Conservation (phyloP, 2,329 filamentous ascomycete species). For the Onygena corvina region DNA sequence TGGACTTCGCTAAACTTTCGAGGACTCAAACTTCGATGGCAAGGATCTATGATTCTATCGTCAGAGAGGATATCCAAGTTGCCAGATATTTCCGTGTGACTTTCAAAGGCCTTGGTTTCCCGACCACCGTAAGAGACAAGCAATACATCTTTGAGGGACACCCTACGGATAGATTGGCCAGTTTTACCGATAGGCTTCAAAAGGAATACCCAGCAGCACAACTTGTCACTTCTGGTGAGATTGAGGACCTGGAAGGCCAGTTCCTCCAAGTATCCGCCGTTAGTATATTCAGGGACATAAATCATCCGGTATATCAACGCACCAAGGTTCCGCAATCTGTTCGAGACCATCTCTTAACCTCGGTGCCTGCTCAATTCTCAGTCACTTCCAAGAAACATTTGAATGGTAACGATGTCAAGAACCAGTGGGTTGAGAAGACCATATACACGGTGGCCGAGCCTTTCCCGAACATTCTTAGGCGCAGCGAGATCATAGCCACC, state of each 20-base stretch:
- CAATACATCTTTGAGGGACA: constrained; percentile 84
- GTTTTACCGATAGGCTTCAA: constrained; percentile 84
- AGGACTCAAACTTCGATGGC: constrained; percentile 82
- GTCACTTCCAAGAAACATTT: constrained; percentile 61
- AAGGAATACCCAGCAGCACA: constrained; percentile 78
- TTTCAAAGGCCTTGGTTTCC: constrained; percentile 83
- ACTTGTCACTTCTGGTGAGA: constrained; percentile 56
- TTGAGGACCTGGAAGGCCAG: constrained; percentile 79
- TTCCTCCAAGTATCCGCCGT: constrained; percentile 74
- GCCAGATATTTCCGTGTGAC: constrained; percentile 85
- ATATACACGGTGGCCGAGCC: constrained; percentile 71
- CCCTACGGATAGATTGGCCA: constrained; percentile 60
- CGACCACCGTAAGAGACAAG: constrained; percentile 68
- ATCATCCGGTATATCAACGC: constrained; percentile 75
- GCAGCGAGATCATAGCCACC: constrained; percentile 67
- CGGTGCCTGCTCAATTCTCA: constrained; percentile 66
- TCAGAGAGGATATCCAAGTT: constrained; percentile 64
- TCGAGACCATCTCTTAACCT: constrained; percentile 73
- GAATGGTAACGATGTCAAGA: constrained; percentile 51
- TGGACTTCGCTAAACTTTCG: constrained; percentile 85
- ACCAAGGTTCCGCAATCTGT: constrained; percentile 71
- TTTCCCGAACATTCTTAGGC: constrained; percentile 81
- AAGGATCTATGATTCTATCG: constrained; percentile 77
- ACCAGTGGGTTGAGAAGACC: constrained; percentile 71
- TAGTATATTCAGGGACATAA: constrained; percentile 67